Evolutionary conservation across 208 protist species (phyloP), one percentile per base, ranked within the genome.

Genomic region (Wallacemonas sp.): DNA sequence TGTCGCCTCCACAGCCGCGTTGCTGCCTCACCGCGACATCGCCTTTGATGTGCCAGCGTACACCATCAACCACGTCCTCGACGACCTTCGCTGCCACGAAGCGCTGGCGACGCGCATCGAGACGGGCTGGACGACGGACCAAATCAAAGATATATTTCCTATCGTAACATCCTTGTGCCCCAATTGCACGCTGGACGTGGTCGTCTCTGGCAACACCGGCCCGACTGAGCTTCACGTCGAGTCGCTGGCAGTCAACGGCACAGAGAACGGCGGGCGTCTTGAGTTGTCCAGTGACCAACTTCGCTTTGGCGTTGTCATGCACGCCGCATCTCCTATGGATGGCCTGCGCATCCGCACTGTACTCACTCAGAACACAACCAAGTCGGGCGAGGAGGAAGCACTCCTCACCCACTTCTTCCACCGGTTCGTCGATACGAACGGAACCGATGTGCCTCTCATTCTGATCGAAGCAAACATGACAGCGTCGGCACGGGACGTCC

Each of bases 61-160:
- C 1, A 67, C 72, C 27, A 60, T 94, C 11, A 87, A 85, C 57
- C 76, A 81, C 32, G n/a, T 68, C 27, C 19, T 89, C 0, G 29
- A 60, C 30, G 76, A 81, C 36, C 44, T 68, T 16, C 49, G 21
- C 32, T 12, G 63, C 34, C 33, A 32, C 5, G 24, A 46, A 36
- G 33, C 33, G 19, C 49, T 61, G 16, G 65, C 62, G 24, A 86
- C 23, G 65, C 76, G 1, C 32, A 26, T 49, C 8, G 12, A 21
- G 1, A 39, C 33, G 1, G 27, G 71, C 21, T 74, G 73, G 47
- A 92, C 87, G 58, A 85, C 83, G 0, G 76, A 79, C 12, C 19
- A 85, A 2, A 64, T 94, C 27, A n/a, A 64, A 23, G 62, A 80
- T 12, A 65, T 91, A 4, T 75, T 84, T 29, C 88, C 88, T 4